Conservation (phyloP, 345 rosid genomes). For the Bruguiera gymnorhiza region DNA sequence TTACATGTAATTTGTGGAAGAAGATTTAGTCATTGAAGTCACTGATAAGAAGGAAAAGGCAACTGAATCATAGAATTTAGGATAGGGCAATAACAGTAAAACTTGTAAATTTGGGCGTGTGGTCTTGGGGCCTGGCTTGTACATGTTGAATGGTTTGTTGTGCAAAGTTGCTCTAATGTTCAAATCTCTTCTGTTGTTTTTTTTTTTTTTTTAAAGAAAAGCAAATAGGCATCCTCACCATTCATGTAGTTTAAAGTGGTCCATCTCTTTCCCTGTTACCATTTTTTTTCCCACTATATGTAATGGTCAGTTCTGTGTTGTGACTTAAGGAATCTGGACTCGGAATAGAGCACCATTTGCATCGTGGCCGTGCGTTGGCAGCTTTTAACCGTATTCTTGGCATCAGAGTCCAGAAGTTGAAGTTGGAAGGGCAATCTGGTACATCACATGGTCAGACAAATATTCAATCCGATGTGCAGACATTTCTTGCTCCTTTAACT, state of each 20-base stretch:
- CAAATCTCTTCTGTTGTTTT: not conserved
- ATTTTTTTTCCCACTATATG: slow-evolving; percentile 9
- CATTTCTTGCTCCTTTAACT: slow-evolving; percentile 71
- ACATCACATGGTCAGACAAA: slow-evolving; percentile 55
- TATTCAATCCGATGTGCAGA: slow-evolving; percentile 85
- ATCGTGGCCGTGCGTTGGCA: slow-evolving; percentile 96
- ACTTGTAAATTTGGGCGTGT: not conserved
- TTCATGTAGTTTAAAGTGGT: not conserved
- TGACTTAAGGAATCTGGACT: slow-evolving; percentile 68
- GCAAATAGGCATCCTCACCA: not conserved
- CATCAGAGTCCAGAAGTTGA: slow-evolving; percentile 63
- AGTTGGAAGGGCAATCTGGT: slow-evolving; percentile 55
- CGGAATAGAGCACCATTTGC: slow-evolving; percentile 87
- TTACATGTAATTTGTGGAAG: not conserved
- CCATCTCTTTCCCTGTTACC: not conserved
- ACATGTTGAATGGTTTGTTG: not conserved
- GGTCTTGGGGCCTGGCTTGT: not conserved
- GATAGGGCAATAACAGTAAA: not conserved
- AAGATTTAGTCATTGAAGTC: not conserved
- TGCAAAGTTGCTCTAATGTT: not conserved
- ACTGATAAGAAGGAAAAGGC: not conserved
- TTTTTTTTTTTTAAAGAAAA: not conserved
- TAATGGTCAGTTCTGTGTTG: too few species aligned
- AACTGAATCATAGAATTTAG: not conserved
- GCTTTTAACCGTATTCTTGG: slow-evolving; percentile 83